Evolutionary conservation across 768 basidiomycete species (phyloP).

Genomic region (Rubroboletus pulcherrimus): DNA sequence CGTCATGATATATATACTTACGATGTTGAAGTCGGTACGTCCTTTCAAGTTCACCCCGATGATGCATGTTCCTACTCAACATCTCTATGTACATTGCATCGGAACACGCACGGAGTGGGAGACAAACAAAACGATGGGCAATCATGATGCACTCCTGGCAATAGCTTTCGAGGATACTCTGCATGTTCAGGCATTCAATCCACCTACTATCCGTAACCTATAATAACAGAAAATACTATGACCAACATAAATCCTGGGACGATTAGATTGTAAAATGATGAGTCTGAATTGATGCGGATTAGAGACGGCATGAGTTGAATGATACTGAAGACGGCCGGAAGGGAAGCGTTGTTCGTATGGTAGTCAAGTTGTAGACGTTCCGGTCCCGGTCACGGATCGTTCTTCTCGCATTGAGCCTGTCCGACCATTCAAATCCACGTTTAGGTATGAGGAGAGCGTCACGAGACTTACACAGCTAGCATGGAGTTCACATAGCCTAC

Average conservation of each 20-base stretch:
- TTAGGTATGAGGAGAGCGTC: background rate
- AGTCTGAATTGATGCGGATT: background rate
- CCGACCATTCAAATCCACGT: background rate
- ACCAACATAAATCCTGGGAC: too few species aligned
- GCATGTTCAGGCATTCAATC: background rate
- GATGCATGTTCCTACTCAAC: background rate
- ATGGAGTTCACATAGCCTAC: slow-evolving; percentile 16
- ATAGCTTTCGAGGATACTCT: background rate
- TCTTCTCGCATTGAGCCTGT: slow-evolving; percentile 13
- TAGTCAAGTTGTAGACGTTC: background rate
- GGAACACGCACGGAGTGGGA: background rate
- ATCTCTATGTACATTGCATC: background rate
- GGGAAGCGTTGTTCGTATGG: background rate
- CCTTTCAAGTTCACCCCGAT: too few species aligned
- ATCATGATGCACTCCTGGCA: background rate
- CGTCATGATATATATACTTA: too few species aligned
- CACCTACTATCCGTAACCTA: too few species aligned
- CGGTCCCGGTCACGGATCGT: slow-evolving; percentile 4
- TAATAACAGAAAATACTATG: too few species aligned
- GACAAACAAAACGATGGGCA: background rate
- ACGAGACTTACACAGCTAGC: slow-evolving; percentile 10
- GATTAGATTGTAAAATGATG: background rate
- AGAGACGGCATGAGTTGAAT: background rate
- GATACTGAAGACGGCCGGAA: background rate
- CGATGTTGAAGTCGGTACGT: too few species aligned